Evolutionary conservation across 371 early-diverging fungal genomes (phyloP), one percentile per base, ranked within the genome.

Genomic region (Lichtheimia hyalospora): DNA sequence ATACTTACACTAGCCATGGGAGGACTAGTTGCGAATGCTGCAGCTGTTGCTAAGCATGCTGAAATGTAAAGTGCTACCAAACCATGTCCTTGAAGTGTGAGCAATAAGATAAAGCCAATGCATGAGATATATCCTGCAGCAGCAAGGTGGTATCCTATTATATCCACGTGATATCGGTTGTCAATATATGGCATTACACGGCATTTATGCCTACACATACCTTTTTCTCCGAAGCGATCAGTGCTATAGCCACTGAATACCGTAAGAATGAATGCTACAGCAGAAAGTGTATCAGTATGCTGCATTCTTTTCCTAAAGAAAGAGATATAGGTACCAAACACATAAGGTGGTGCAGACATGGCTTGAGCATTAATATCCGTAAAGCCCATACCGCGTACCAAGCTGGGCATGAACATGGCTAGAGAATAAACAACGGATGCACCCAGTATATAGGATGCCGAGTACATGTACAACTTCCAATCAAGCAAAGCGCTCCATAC

Each of bases 331-430:
- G 6, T 46, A 61, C 49, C 49, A 43, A 58, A 41, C 21, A 51
- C 63, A 18, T 60, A 61, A 16, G 62, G 61, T 1, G 67, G 62
- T 13, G 62, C 58, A 14, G 50, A 67, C 73, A 85, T 74, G 23
- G 77, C 75, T 39, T 84, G 81, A 14, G 84, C 79, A n/a, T 67
- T 64, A 28, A 84, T 24, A 34, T 74, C 49, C 12, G 74, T 76
- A 69, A 71, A 89, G 0, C 90, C 90, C 73, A 89, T 78, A 15
- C 82, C 75, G 27, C 75, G 73, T 63, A 92, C 84, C 43, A 92
- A 86, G 52, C 87, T 86, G 0, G 92, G 88, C 48, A 89, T 64
- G 62, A 88, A 92, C 28, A 87, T 74, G 54, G 78, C 71, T 43
- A 87, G 64, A 50, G 85, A 81, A 67, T 87, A 84, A 20, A 88